Conservation (phyloP, 2,329 filamentous ascomycete species). For the Penicillium sclerotiorum region DNA sequence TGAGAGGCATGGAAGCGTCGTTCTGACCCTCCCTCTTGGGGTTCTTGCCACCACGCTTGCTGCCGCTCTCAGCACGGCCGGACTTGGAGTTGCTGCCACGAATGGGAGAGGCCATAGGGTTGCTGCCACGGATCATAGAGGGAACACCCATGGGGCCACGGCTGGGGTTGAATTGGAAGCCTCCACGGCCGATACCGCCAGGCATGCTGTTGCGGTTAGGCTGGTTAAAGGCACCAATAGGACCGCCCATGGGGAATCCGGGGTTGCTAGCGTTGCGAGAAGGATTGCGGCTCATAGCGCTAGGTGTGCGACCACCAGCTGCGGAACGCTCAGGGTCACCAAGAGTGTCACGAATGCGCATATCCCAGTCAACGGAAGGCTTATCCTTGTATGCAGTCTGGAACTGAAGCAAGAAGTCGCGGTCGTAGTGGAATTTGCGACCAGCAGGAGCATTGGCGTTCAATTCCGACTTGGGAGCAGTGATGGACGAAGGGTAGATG, state of each 20-base stretch:
- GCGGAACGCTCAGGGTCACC: constrained; percentile 70
- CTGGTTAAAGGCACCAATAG: constrained; percentile 47
- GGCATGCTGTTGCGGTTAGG: constrained; percentile 61
- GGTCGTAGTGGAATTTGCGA: constrained; percentile 92
- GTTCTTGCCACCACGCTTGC: constrained; percentile 41
- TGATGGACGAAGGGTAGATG: constrained; percentile 80
- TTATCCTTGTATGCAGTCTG: constrained; percentile 96
- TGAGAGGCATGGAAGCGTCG: constrained; percentile 89
- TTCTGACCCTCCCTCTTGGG: constrained; percentile 66
- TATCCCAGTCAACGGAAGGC: constrained; percentile 89
- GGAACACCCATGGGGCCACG: constrained; percentile 53
- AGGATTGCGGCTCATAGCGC: constrained; percentile 52
- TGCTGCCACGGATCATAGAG: constrained; percentile 66
- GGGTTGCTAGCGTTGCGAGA: constrained; percentile 45
- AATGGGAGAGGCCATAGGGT: constrained; percentile 64
- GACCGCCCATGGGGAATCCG: constrained; percentile 73
- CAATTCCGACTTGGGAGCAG: constrained; percentile 86
- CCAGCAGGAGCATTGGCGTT: constrained; percentile 72
- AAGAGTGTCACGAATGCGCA: constrained; percentile 80
- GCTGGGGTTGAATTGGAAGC: background rate
- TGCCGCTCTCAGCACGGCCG: background rate
- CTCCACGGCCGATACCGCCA: constrained; percentile 61
- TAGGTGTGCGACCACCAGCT: constrained; percentile 53
- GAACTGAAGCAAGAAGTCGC: constrained; percentile 94
- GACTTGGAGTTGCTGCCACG: constrained; percentile 60